Evolutionary conservation across 2,329 filamentous ascomycete genomes (phyloP).

Genomic region (Colletotrichum euphorbiae): DNA sequence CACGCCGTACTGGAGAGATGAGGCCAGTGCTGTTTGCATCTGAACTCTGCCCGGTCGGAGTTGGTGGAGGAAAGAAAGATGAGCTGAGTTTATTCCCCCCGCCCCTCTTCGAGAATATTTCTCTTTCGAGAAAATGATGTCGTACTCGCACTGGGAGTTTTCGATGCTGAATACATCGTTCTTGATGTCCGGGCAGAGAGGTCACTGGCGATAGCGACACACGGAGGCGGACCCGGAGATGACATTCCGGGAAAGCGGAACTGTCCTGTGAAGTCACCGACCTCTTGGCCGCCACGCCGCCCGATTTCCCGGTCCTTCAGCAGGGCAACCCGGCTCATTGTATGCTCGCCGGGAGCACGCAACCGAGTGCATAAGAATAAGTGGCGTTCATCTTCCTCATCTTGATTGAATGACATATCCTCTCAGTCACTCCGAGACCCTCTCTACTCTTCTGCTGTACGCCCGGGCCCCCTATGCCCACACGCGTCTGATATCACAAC

Average conservation of each 20-base stretch:
- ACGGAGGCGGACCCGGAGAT: background rate
- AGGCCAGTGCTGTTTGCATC: conserved; percentile 14
- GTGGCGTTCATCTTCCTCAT: conserved; percentile 21
- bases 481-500: conserved; percentile 13
- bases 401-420: conserved; percentile 20
- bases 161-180: background rate
- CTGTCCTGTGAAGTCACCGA: background rate
- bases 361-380: conserved; percentile 3
- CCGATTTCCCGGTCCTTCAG: background rate
- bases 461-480: conserved; percentile 14
- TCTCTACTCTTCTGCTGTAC: background rate
- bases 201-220: background rate
- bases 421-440: background rate
- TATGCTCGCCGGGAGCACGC: background rate
- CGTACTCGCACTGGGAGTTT: background rate
- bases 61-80: background rate
- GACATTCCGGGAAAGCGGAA: background rate
- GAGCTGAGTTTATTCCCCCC: background rate
- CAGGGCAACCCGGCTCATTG: background rate
- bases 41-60: conserved; percentile 16
- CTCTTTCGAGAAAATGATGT: background rate
- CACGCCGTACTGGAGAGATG: background rate
- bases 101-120: conserved; percentile 16
- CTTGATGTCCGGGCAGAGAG: background rate
- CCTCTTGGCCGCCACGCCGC: background rate